Conservation (phyloP, 1,284 basidiomycete species). For the Rhodotorula sp. region DNA sequence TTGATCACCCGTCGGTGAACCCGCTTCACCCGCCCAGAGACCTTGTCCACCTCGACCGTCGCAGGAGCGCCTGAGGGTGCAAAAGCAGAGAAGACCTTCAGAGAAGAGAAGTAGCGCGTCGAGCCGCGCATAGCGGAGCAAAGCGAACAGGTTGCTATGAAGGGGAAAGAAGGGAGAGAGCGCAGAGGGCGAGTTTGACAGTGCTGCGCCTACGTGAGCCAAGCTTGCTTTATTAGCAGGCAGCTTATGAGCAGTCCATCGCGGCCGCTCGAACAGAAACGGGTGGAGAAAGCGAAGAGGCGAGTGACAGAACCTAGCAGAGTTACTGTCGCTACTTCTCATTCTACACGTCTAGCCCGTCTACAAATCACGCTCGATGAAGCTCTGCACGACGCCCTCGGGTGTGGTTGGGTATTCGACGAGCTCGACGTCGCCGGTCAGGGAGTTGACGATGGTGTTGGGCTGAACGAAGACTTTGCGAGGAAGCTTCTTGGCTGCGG, state of each 20-base stretch:
- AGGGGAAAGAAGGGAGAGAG: background rate
- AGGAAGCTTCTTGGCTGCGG: conserved; percentile 65
- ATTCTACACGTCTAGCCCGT: background rate
- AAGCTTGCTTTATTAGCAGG: background rate
- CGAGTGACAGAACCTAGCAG: too few species aligned
- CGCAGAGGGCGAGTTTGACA: background rate
- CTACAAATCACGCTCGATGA: conserved; percentile 65
- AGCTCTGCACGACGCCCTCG: conserved; percentile 72
- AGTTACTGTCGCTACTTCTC: background rate
- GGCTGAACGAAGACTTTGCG: conserved; percentile 76
- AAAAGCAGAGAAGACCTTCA: background rate
- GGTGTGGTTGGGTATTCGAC: conserved; percentile 72
- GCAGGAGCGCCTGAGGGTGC: background rate
- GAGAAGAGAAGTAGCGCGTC: background rate
- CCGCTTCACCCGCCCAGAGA: conserved; percentile 9
- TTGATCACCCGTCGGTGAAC: background rate
- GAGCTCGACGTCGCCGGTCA: conserved; percentile 59
- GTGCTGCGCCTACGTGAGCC: background rate
- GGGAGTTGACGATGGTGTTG: conserved; percentile 60
- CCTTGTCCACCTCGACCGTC: conserved; percentile 2
- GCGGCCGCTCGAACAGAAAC: too few species aligned
- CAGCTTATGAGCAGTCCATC: too few species aligned
- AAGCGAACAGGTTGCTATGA: background rate
- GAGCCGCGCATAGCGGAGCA: background rate
- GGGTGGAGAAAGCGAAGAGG: background rate